phyloP scores from a whole-genome alignment of 805 yeast genomes.

The Kazachstania taianensis region DNA sequence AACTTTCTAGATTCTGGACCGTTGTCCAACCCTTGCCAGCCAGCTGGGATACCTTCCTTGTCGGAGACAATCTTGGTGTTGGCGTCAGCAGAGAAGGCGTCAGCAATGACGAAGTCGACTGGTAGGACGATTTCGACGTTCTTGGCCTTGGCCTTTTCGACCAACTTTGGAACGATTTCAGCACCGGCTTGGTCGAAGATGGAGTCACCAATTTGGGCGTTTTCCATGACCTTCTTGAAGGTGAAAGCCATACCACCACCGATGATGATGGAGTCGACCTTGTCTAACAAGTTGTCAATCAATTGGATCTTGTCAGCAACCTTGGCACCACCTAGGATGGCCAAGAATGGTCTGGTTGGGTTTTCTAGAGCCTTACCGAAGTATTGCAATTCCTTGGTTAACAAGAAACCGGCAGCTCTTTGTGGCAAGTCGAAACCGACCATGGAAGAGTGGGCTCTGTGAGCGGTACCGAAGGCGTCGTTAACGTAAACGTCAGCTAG shows the following conservation, averaged over 20 bases:
- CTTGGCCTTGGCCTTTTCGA: slow-evolving; percentile 94
- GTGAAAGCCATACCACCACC: slow-evolving; percentile 99
- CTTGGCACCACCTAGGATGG: slow-evolving; percentile 99
- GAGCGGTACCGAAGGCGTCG: slow-evolving; percentile 99
- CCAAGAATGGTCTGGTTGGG: slow-evolving; percentile 97
- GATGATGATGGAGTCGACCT: slow-evolving; percentile 86
- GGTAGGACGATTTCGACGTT: slow-evolving; percentile 90
- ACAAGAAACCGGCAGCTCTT: slow-evolving; percentile 97
- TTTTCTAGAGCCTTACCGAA: slow-evolving; percentile 97
- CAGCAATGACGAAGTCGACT: slow-evolving; percentile 92
- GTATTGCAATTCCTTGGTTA: slow-evolving; percentile 94
- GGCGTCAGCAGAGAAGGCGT: slow-evolving; percentile 88
- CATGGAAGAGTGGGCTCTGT: slow-evolving; percentile 99
- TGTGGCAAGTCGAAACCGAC: slow-evolving; percentile 93
- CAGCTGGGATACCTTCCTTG: slow-evolving; percentile 86
- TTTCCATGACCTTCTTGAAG: slow-evolving; percentile 85
- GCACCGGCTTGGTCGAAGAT: slow-evolving; percentile 92
- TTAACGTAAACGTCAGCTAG: slow-evolving; percentile 95
- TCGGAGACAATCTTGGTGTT: slow-evolving; percentile 74
- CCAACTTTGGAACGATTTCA: slow-evolving; percentile 81
- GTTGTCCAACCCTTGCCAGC: slow-evolving; percentile 91
- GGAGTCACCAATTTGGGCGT: slow-evolving; percentile 83
- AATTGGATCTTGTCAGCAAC: slow-evolving; percentile 97
- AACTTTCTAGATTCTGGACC: slow-evolving; percentile 83
- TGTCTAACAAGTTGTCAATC: slow-evolving; percentile 92